These are phyloP conservation scores for Parmales sp. DNA, from an alignment of 108 stramenopile genomes.

Conservation along the genomic window DNA sequence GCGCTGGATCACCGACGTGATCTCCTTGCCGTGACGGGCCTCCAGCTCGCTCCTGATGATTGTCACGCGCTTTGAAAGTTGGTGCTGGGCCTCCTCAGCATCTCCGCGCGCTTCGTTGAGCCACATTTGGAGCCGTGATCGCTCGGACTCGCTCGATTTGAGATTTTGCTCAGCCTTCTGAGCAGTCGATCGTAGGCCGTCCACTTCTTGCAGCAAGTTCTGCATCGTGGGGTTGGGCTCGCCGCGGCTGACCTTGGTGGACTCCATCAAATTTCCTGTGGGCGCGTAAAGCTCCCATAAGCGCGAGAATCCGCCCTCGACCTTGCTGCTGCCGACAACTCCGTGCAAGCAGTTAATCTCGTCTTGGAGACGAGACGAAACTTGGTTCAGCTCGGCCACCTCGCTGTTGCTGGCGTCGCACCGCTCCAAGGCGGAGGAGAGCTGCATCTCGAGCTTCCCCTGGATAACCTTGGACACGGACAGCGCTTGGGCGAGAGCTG, in stretches of 20 bases:
- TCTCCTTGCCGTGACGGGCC: not conserved
- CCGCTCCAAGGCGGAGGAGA: not conserved
- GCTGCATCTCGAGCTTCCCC: not conserved
- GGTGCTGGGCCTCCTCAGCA: not conserved
- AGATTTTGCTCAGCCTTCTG: not conserved
- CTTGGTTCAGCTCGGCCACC: not conserved
- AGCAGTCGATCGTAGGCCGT: not conserved
- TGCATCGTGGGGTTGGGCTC: constrained; percentile 10
- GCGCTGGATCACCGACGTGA: not conserved
- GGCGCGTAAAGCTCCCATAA: constrained; percentile 11
- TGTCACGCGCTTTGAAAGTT: not conserved
- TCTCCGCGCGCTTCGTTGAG: not conserved
- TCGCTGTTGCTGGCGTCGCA: not conserved
- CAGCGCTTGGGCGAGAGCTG: not conserved
- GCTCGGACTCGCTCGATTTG: not conserved
- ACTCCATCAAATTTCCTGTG: not conserved
- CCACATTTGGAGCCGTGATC: not conserved
- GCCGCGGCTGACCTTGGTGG: not conserved
- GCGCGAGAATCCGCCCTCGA: not conserved
- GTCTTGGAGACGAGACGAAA: no score
- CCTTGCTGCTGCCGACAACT: not conserved
- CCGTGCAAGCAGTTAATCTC: not conserved
- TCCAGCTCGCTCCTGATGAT: constrained; percentile 8
- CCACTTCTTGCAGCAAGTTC: constrained; percentile 2
- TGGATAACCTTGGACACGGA: not conserved